These are phyloP conservation scores for Aspergillus saccharolyticus DNA, from an alignment of 495 filamentous ascomycete genomes.

Conservation along the genomic window DNA sequence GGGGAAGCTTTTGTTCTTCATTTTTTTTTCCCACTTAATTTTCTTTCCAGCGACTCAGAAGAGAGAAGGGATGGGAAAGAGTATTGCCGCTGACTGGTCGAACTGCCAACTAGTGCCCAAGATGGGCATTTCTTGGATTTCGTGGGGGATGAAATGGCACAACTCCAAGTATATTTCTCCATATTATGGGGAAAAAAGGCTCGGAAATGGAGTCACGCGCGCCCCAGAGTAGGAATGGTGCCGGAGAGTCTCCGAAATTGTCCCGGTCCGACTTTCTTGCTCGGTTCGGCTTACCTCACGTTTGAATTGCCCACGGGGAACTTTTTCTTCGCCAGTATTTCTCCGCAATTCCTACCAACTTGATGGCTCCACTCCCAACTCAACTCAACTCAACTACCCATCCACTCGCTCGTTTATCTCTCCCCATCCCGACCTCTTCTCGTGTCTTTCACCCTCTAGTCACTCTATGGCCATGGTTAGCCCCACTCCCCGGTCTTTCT, in stretches of 20 bases:
- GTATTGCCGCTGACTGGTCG: not conserved
- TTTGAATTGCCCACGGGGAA: constrained; percentile 1
- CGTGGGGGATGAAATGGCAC: constrained; percentile 1
- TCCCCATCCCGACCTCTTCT: not conserved
- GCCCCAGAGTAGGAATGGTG: not conserved
- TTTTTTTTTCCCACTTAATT: too few species aligned
- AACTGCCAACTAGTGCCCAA: not conserved
- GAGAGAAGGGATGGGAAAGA: not conserved
- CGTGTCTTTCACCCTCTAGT: not conserved
- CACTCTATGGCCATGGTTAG: not conserved
- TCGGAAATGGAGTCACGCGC: not conserved
- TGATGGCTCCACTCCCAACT: not conserved
- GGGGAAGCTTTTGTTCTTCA: not conserved
- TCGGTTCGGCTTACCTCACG: not conserved
- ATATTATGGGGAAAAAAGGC: not conserved
- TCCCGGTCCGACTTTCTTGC: not conserved
- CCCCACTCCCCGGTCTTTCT: not conserved
- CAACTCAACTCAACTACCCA: too few species aligned
- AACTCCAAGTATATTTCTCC: not conserved
- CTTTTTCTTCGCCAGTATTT: too few species aligned
- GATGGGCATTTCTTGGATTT: not conserved
- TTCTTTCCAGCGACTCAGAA: too few species aligned
- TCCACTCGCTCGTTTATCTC: too few species aligned
- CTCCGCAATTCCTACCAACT: not conserved
- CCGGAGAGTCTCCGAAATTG: constrained; percentile 13